A percentile compares a stretch with the other conserved stretches of the same genome.
These are phyloP conservation scores for Yamadazyma kitorensis DNA, from an alignment of 805 yeast genomes.

Conservation along the genomic window DNA sequence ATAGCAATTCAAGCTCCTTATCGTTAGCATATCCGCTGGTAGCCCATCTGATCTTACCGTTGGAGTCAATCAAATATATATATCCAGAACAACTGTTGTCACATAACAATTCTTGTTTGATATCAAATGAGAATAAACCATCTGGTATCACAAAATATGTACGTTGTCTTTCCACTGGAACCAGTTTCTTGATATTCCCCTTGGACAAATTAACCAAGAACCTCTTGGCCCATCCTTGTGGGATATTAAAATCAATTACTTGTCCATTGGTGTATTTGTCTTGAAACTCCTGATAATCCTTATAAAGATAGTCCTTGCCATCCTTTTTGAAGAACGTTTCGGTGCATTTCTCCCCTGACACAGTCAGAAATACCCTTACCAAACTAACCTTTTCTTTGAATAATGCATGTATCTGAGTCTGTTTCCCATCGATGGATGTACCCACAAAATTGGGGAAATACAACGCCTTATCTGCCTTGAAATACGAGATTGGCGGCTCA, in stretches of 20 bases:
- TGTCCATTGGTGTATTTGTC: conserved; percentile 54
- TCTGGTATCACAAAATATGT: conserved; percentile 65
- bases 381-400: conserved; percentile 56
- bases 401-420: conserved; percentile 32
- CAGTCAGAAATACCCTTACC: conserved; percentile 62
- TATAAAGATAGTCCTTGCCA: conserved; percentile 38
- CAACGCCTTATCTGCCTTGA: conserved; percentile 65
- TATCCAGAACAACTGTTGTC: conserved; percentile 83
- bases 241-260: conserved; percentile 71
- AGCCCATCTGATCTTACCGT: conserved; percentile 84
- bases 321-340: conserved; percentile 54
- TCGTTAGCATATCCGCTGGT: conserved; percentile 77
- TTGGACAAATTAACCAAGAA: conserved; percentile 50
- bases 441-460: conserved; percentile 82
- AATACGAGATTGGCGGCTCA: conserved; percentile 75
- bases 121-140: conserved; percentile 51
- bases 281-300: conserved; percentile 35
- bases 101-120: conserved; percentile 58
- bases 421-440: conserved; percentile 42
- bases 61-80: conserved; percentile 70
- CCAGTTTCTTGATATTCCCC: conserved; percentile 38
- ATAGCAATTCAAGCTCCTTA: conserved; percentile 60
- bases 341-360: conserved; percentile 68
- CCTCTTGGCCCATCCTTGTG: conserved; percentile 72
- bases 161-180: conserved; percentile 50